Base-by-base conservation (phyloP, 345 rosid species). In the Camelina laxa region DNA sequence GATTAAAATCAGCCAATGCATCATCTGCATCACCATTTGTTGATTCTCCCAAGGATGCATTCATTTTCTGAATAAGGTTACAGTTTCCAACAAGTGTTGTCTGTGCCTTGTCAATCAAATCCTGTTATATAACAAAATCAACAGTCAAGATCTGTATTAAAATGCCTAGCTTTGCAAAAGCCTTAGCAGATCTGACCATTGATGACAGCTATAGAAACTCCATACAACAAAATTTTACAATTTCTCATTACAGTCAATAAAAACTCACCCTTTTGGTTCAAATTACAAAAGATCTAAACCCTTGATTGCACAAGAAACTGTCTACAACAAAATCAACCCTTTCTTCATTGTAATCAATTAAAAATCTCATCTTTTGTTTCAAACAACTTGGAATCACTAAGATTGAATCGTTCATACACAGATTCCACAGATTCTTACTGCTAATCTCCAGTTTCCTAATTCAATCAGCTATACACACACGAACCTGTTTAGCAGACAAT, bases 401-500 rank as follows among this genome's bases (percentile, higher is more conserved):
- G 12, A 38, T 9, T 53, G 60, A 24, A 15, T 36, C 38, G 1
- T 58, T 36, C 42, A 58, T 33, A 41, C 11, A 51, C 4, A 11
- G 0, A 53, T 15, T 62, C 35, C 33, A 51, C 4, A 11, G 0
- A 53, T 15, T 62, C 35, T 20, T 55, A 20, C 20, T 33, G 70
- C 59, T 55, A 22, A 56, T 15, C 15, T 24, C 14, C 38, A 54
- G n/a, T 20, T 30, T 16, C 30, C 11, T 35, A 9, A 35, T 35
- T 35, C 11, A 35, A 35, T 1, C 0, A 7, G 38, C 41, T 12
- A 49, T 22, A 19, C 12, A 49, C 10, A 19, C 12, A 49, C 10
- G 39, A 50, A 93, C 98, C 96, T 93, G 97, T 67, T 94, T 94
- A 60, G 96, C 96, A 0, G 89, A 84, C 21, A 94, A 83, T 56